These are phyloP conservation scores for Fusarium sp. DNA, from an alignment of 2,329 filamentous ascomycete genomes.

Conservation along the genomic window DNA sequence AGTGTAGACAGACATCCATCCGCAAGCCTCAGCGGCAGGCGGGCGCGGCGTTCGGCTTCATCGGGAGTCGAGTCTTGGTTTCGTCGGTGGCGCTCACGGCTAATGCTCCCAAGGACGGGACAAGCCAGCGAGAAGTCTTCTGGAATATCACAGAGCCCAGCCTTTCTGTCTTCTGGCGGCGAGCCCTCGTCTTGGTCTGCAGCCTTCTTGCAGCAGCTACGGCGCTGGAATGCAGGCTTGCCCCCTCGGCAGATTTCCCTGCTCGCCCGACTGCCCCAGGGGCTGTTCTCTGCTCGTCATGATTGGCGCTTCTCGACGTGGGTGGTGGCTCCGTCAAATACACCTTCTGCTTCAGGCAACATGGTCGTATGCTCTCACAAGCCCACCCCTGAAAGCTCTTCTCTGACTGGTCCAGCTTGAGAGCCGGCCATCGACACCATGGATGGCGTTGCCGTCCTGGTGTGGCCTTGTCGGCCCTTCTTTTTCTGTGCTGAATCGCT, in stretches of 20 bases:
- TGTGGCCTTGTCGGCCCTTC: conserved; percentile 41
- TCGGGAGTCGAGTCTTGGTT: conserved; percentile 14
- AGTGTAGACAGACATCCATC: too few species aligned
- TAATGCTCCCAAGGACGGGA: conserved; percentile 14
- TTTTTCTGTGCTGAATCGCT: conserved; percentile 31
- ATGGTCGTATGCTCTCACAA: conserved; percentile 48
- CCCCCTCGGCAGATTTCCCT: conserved; percentile 42
- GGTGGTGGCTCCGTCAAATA: conserved; percentile 46
- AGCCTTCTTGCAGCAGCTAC: conserved; percentile 7
- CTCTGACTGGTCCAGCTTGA: conserved; percentile 42
- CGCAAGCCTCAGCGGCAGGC: too few species aligned
- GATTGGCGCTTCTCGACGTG: conserved; percentile 46
- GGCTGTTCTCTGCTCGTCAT: conserved; percentile 41
- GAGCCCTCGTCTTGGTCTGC: conserved; percentile 12
- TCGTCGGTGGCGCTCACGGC: conserved; percentile 9
- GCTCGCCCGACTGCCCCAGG: conserved; percentile 34
- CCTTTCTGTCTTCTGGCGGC: conserved; percentile 10
- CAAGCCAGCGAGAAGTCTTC: conserved; percentile 42
- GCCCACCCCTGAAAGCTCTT: conserved; percentile 39
- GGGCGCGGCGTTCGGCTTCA: conserved; percentile 26
- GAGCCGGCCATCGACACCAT: conserved; percentile 24
- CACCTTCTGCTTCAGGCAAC: conserved; percentile 50
- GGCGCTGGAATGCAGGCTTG: conserved; percentile 30
- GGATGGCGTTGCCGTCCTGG: conserved; percentile 35
- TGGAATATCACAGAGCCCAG: conserved; percentile 42